Evolutionary conservation across 1,284 basidiomycete species (phyloP), one percentile per base, ranked within the genome.

Genomic region (Trichosporon sp.): DNA sequence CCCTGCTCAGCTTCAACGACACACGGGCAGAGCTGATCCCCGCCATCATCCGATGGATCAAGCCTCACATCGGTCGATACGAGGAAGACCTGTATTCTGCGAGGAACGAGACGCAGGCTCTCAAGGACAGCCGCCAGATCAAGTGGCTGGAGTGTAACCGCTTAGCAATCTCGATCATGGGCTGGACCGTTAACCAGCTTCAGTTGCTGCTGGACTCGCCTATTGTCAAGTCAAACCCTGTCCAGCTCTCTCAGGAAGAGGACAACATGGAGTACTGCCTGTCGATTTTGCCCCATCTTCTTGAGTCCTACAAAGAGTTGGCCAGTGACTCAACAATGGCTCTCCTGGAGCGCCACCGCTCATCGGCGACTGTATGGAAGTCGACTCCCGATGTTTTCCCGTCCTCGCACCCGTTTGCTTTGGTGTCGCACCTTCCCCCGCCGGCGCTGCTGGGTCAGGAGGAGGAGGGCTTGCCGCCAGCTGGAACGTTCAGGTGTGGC

Each of bases 231-330:
- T 86, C 86, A 26, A 90, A 94, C 78, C 88, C 88, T 19, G 85
- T 86, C 67, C 84, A 89, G 8, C 87, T 90, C 71, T 85, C 88
- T 38, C 90, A 93, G 78, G 96, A 98, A 80, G 92, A 96, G 80
- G 94, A 97, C 78, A 97, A 97, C 78, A 89, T 98, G 46, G 96
- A 98, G 78, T 91, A 90, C 79, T 86, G 97, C 65, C 83, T 98
- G 31, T 90, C 91, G n/a, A 86, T 97, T 67, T 83, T 98, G 46
- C 95, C 96, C 0, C 90, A 91, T 74, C 84, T 97, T 16, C 85
- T 96, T 40, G 92, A 96, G 67, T 93, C 95, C 0, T 97, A 96
- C 79, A 87, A 88, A 46, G 96, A 98, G 81, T 88, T 94, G 54
- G 89, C 91, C 76, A 90, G 86, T 74, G 86, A 89, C 0, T 87